Conservation (phyloP, 2,329 filamentous ascomycete genomes). For the Neonectria punicea region DNA sequence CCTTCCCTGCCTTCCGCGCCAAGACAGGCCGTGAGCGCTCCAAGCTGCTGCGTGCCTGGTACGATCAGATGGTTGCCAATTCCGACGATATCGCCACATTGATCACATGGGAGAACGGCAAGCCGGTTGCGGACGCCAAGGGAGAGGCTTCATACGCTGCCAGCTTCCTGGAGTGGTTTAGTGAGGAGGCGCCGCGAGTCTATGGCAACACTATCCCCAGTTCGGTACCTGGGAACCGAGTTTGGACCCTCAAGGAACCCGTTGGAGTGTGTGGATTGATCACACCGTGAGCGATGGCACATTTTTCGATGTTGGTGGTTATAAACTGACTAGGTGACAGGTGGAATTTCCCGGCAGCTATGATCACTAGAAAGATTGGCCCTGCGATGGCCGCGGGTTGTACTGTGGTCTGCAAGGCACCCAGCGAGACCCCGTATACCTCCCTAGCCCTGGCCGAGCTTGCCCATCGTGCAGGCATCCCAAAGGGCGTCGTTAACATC, state of each 20-base stretch:
- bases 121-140: constrained; percentile 79
- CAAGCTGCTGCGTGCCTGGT: constrained; percentile 81
- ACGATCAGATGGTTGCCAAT: constrained; percentile 82
- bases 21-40: constrained; percentile 80
- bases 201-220: constrained; percentile 82
- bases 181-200: constrained; percentile 77
- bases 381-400: constrained; percentile 92
- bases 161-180: constrained; percentile 84
- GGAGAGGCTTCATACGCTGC: constrained; percentile 79
- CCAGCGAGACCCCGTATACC: constrained; percentile 92
- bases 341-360: constrained; percentile 87
- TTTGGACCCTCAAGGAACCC: constrained; percentile 84
- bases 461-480: constrained; percentile 86
- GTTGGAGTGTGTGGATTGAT: constrained; percentile 86
- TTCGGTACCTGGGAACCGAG: constrained; percentile 75
- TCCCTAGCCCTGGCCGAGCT: constrained; percentile 89
- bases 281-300: constrained; percentile 65
- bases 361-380: constrained; percentile 77
- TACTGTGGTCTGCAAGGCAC: constrained; percentile 91
- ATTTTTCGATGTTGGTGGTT: background rate
- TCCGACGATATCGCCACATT: constrained; percentile 82
- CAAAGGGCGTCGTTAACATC: constrained; percentile 90
- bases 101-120: constrained; percentile 92
- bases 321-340: constrained; percentile 43
- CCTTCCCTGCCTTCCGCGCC: constrained; percentile 76